Conservation (phyloP, 2,329 filamentous ascomycete genomes). For the Curvularia eragrostidis region DNA sequence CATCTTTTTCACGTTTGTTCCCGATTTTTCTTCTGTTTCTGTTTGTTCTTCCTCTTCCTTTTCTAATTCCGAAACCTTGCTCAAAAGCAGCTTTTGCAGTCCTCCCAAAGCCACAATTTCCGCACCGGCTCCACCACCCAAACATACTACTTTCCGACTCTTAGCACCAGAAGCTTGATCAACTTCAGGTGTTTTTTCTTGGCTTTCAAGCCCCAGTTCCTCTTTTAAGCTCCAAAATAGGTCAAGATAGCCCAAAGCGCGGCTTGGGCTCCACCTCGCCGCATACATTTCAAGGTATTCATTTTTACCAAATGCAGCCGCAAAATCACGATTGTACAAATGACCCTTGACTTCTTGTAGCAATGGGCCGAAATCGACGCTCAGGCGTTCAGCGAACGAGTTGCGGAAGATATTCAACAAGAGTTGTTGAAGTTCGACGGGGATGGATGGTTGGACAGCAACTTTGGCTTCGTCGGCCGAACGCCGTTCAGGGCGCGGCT, state of each 20-base stretch:
- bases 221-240: constrained; percentile 55
- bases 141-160: constrained; percentile 58
- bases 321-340: constrained; percentile 85
- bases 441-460: constrained; percentile 42
- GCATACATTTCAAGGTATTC: constrained; percentile 83
- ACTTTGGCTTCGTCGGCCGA: constrained; percentile 10
- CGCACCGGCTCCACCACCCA: constrained; percentile 71
- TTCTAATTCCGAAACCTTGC: neutral
- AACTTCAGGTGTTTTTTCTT: neutral
- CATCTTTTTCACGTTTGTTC: constrained; percentile 2
- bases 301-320: constrained; percentile 73
- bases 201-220: constrained; percentile 13
- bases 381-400: constrained; percentile 59
- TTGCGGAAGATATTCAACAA: constrained; percentile 76
- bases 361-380: constrained; percentile 59
- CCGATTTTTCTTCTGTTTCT: neutral
- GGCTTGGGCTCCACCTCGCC: constrained; percentile 85
- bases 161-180: neutral
- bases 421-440: constrained; percentile 67
- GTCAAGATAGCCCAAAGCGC: constrained; percentile 82
- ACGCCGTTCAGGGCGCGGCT: constrained; percentile 7
- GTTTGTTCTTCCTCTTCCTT: constrained; percentile 5
- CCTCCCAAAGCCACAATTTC: constrained; percentile 70
- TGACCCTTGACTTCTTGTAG: constrained; percentile 87
- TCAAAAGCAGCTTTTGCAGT: constrained; percentile 52